These are phyloP conservation scores for Clavispora vitiphila DNA, from an alignment of 805 yeast genomes.

Conservation along the genomic window DNA sequence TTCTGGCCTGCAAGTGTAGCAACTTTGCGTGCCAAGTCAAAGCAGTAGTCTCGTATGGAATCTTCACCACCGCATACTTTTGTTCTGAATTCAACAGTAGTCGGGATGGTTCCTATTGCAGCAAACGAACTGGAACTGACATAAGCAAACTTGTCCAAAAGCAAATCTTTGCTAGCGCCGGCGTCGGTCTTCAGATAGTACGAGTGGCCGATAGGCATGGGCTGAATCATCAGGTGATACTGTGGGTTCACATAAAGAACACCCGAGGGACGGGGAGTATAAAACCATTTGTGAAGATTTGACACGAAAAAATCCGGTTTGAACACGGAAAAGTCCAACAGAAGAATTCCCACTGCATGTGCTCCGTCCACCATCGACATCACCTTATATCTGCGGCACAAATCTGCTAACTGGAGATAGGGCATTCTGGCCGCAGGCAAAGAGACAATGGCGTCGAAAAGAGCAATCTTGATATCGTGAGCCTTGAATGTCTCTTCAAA, in stretches of 20 bases:
- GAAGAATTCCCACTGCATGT: slow-evolving; percentile 53
- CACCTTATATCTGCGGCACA: slow-evolving; percentile 42
- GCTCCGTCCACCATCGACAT: slow-evolving; percentile 65
- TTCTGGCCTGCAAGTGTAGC: slow-evolving; percentile 30
- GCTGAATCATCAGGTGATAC: slow-evolving; percentile 45
- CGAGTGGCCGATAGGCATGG: slow-evolving; percentile 51
- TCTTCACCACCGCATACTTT: slow-evolving; percentile 56
- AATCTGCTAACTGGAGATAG: slow-evolving; percentile 38
- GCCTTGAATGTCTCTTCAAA: slow-evolving; percentile 17
- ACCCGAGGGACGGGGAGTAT: slow-evolving; percentile 51
- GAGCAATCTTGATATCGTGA: slow-evolving; percentile 30
- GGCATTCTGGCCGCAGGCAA: slow-evolving; percentile 61
- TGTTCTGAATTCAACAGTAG: slow-evolving; percentile 47
- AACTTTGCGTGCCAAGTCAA: slow-evolving; percentile 38
- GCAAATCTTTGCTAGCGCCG: slow-evolving; percentile 15
- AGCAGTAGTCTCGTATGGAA: slow-evolving; percentile 42
- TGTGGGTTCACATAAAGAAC: slow-evolving; percentile 49
- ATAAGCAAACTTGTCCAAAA: slow-evolving; percentile 42
- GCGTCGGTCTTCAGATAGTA: slow-evolving; percentile 26
- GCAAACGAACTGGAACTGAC: slow-evolving; percentile 48
- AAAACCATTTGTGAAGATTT: slow-evolving; percentile 69
- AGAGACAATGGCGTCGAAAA: slow-evolving; percentile 54
- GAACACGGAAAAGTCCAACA: slow-evolving; percentile 31
- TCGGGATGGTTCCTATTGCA: slow-evolving; percentile 33
- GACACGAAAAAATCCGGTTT: slow-evolving; percentile 55